phyloP scores from a whole-genome alignment of 2,329 filamentous ascomycete genomes.

The Arthrinium phaeospermum region DNA sequence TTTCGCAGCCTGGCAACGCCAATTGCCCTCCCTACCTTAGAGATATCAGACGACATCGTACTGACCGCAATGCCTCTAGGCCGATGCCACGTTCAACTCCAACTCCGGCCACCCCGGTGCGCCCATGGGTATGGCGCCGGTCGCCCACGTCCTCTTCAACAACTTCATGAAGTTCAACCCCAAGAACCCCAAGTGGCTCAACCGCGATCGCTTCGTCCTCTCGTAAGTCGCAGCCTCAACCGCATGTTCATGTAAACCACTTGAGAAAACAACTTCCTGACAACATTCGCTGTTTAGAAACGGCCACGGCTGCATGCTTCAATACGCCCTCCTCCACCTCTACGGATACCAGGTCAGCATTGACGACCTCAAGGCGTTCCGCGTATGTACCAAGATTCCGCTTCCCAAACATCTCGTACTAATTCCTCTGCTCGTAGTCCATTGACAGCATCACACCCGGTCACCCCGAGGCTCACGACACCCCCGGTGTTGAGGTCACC shows the following conservation, averaged over 20 bases:
- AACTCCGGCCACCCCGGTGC: slow-evolving; percentile 99
- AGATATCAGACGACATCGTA: not conserved
- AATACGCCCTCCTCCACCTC: slow-evolving; percentile 96
- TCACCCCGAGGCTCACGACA: slow-evolving; percentile 96
- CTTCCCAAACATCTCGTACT: not conserved
- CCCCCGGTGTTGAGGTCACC: slow-evolving; percentile 95
- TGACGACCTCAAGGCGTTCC: slow-evolving; percentile 95
- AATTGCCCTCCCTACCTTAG: slow-evolving; percentile 20
- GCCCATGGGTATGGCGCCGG: slow-evolving; percentile 95
- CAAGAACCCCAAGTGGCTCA: slow-evolving; percentile 96
- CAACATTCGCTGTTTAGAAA: slow-evolving; percentile 64
- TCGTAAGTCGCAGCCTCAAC: slow-evolving; percentile 71
- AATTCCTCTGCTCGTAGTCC: slow-evolving; percentile 39
- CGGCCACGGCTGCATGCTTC: slow-evolving; percentile 99
- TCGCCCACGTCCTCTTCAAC: slow-evolving; percentile 97
- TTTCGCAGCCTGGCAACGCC: slow-evolving; percentile 34
- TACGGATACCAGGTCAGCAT: slow-evolving; percentile 88
- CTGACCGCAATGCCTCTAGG: slow-evolving; percentile 56
- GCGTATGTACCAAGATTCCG: slow-evolving; percentile 65
- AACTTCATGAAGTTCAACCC: slow-evolving; percentile 99
- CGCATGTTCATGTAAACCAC: not conserved
- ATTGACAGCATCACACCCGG: slow-evolving; percentile 83
- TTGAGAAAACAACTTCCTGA: not conserved
- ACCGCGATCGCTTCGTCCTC: slow-evolving; percentile 98
- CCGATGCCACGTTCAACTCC: slow-evolving; percentile 94